Evolutionary conservation across 805 yeast genomes (phyloP).

Genomic region (Sungouiella blattae): DNA sequence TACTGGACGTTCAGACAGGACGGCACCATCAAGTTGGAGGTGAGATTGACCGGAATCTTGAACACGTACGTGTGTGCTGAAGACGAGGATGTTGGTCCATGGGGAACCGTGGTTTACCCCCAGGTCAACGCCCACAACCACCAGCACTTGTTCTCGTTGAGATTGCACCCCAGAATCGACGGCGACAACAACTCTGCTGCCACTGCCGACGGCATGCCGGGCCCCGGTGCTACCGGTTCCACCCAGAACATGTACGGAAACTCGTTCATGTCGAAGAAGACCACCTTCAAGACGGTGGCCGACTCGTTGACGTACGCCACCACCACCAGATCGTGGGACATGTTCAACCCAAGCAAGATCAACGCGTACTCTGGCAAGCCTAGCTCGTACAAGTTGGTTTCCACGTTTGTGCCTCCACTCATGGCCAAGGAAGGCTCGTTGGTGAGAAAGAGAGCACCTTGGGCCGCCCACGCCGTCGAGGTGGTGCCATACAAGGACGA

Average conservation of each 20-base stretch:
- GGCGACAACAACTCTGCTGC: constrained; percentile 78
- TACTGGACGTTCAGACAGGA: constrained; percentile 83
- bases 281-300: constrained; percentile 62
- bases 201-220: constrained; percentile 57
- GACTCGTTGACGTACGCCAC: constrained; percentile 63
- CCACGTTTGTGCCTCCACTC: constrained; percentile 69
- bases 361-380: constrained; percentile 74
- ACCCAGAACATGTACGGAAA: constrained; percentile 75
- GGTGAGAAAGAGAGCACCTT: constrained; percentile 77
- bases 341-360: constrained; percentile 65
- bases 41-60: constrained; percentile 78
- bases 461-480: constrained; percentile 65
- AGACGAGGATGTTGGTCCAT: constrained; percentile 66
- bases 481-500: constrained; percentile 70
- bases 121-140: constrained; percentile 82
- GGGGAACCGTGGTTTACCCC: constrained; percentile 81
- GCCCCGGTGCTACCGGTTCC: constrained; percentile 60
- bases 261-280: constrained; percentile 64
- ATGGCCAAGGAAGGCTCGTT: constrained; percentile 72
- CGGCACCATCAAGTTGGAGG: constrained; percentile 76
- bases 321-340: constrained; percentile 73
- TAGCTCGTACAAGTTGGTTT: constrained; percentile 71
- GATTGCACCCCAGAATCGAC: constrained; percentile 78
- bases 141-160: constrained; percentile 75
- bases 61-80: constrained; percentile 66